Conservation (phyloP, 108 stramenopile species). For the Nannochloropsis salina region DNA sequence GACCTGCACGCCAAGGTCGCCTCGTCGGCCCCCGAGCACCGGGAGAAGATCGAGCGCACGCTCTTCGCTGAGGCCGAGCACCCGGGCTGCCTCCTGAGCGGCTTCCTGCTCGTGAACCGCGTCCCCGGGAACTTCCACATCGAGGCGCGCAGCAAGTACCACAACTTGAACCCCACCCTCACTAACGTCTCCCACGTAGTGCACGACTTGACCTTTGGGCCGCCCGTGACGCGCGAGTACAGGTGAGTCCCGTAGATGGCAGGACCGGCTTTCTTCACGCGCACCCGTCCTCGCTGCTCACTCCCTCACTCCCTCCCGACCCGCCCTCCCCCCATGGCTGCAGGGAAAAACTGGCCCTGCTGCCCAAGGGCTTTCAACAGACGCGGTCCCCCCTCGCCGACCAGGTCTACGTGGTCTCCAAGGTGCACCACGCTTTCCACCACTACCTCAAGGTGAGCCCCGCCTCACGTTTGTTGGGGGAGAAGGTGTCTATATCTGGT, state of each 20-base stretch:
- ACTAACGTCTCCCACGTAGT: conserved; percentile 79
- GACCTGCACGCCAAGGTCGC: conserved; percentile 19
- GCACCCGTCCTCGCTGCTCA: background rate
- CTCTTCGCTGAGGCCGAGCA: conserved; percentile 27
- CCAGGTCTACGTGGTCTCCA: conserved; percentile 60
- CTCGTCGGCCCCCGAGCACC: conserved; percentile 7
- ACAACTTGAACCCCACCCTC: conserved; percentile 73
- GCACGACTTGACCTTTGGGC: conserved; percentile 71
- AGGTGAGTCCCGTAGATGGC: conserved; percentile 21
- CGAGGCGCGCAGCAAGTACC: conserved; percentile 82
- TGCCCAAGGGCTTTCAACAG: background rate
- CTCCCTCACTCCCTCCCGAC: background rate
- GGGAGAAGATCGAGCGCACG: background rate
- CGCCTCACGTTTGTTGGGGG: too few species aligned
- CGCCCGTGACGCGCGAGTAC: conserved; percentile 40
- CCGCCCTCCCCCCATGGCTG: background rate
- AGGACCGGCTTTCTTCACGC: conserved; percentile 23
- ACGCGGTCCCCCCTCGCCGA: conserved; percentile 59
- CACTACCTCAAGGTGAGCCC: conserved; percentile 72
- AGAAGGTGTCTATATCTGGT: too few species aligned
- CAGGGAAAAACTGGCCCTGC: background rate
- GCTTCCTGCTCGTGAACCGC: conserved; percentile 67
- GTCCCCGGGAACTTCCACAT: conserved; percentile 96
- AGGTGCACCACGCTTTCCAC: conserved; percentile 77
- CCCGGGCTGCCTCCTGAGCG: conserved; percentile 43